Percentiles rank a stretch among this genome's conserved stretches.
Conservation (phyloP, 2,329 filamentous ascomycete genomes). For the Falciphora oryzae region DNA sequence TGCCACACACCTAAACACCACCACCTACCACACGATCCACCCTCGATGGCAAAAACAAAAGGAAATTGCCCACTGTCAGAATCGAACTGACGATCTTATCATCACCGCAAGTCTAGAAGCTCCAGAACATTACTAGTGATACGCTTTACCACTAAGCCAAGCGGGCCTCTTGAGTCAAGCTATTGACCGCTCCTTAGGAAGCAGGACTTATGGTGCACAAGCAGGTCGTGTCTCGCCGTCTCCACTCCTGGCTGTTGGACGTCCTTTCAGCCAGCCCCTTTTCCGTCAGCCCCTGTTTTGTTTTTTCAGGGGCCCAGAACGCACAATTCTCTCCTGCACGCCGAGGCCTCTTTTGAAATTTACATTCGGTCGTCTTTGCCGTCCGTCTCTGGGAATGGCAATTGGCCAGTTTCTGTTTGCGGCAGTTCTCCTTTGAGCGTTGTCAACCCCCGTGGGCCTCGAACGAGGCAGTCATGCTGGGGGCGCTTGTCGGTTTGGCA, state of each 20-base stretch:
- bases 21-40: background rate
- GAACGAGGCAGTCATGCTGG: too few relatives aligned
- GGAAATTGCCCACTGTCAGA: background rate
- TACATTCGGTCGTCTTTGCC: background rate
- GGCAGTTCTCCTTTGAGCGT: too few relatives aligned
- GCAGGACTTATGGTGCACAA: background rate
- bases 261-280: background rate
- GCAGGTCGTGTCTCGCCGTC: background rate
- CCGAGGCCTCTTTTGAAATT: too few relatives aligned
- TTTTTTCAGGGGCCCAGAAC: too few relatives aligned
- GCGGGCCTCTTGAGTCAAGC: background rate
- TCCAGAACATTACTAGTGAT: background rate
- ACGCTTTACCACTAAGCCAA: constrained; percentile 1
- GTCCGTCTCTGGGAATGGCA: too few relatives aligned
- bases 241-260: background rate
- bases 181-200: background rate
- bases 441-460: too few relatives aligned
- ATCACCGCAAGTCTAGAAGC: background rate
- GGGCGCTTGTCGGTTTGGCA: too few relatives aligned
- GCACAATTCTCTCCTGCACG: too few relatives aligned
- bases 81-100: constrained; percentile 1
- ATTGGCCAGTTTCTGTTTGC: background rate
- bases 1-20: too few relatives aligned
- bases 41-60: background rate
- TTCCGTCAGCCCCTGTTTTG: background rate